Conservation (phyloP, 164 flowering plant species). For the Cinnamomum micranthum region DNA sequence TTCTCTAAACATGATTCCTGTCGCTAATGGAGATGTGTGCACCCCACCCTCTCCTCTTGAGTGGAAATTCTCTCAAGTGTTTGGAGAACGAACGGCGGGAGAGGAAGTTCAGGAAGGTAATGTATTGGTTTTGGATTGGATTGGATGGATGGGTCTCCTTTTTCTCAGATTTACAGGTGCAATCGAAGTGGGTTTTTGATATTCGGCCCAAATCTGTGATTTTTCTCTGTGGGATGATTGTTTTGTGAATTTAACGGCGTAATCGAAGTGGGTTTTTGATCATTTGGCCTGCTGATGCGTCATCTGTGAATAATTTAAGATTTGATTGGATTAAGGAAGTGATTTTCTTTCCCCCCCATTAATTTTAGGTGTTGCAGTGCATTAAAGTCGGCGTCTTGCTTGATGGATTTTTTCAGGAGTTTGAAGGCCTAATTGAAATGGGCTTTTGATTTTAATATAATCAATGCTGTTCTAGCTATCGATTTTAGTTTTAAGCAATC, state of each 20-base stretch:
- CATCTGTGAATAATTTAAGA: not conserved
- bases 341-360: not conserved
- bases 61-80: conserved; percentile 82
- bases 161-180: not conserved
- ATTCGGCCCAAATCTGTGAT: not conserved
- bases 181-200: conserved; percentile 6
- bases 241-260: not conserved
- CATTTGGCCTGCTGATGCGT: not conserved
- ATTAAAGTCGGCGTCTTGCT: not conserved
- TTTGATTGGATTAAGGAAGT: not conserved
- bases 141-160: conserved; percentile 1
- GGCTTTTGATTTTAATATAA: not conserved
- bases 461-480: too few species aligned
- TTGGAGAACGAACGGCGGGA: conserved; percentile 68
- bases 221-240: too few species aligned
- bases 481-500: too few species aligned
- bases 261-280: not conserved
- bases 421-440: not conserved
- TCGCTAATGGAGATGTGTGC: conserved; percentile 19
- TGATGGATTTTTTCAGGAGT: not conserved
- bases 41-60: conserved; percentile 43
- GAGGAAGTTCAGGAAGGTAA: conserved; percentile 81
- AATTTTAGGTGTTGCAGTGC: not conserved
- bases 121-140: conserved; percentile 8
- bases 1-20: conserved; percentile 11